Conservation (phyloP, 495 filamentous ascomycete species). For the Immersiella caudata region DNA sequence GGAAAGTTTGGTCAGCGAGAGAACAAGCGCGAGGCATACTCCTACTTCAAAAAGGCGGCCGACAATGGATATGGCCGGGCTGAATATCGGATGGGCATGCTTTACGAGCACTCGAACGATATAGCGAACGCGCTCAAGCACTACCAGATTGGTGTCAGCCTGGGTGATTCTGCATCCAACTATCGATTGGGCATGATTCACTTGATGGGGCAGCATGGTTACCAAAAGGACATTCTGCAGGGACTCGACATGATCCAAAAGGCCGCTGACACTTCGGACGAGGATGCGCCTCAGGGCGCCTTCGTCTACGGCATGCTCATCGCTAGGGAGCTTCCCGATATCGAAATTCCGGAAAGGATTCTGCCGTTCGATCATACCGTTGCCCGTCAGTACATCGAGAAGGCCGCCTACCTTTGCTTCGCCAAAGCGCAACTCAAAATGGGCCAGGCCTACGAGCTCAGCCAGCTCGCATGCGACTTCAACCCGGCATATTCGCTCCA, state of each 20-base stretch:
- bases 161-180: slow-evolving; percentile 86
- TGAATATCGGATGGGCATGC: slow-evolving; percentile 97
- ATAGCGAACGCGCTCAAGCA: slow-evolving; percentile 86
- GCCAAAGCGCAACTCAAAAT: slow-evolving; percentile 98
- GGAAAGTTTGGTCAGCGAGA: slow-evolving; percentile 87
- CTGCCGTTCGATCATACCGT: slow-evolving; percentile 73
- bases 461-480: slow-evolving; percentile 92
- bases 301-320: slow-evolving; percentile 97
- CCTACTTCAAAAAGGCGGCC: slow-evolving; percentile 80
- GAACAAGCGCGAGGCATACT: slow-evolving; percentile 93
- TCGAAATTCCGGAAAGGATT: slow-evolving; percentile 70
- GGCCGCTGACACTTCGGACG: slow-evolving; percentile 87
- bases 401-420: slow-evolving; percentile 94
- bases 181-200: slow-evolving; percentile 98
- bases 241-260: slow-evolving; percentile 80
- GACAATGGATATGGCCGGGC: slow-evolving; percentile 90
- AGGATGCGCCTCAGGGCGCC: slow-evolving; percentile 96
- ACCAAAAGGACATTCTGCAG: slow-evolving; percentile 74
- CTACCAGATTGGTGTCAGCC: slow-evolving; percentile 76
- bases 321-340: slow-evolving; percentile 84
- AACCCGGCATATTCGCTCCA: slow-evolving; percentile 89
- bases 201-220: slow-evolving; percentile 88
- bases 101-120: slow-evolving; percentile 92
- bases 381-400: slow-evolving; percentile 90
- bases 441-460: slow-evolving; percentile 93